Evolutionary conservation across 208 protist genomes (phyloP).

Genomic region (Acanthamoeba culbertsoni): DNA sequence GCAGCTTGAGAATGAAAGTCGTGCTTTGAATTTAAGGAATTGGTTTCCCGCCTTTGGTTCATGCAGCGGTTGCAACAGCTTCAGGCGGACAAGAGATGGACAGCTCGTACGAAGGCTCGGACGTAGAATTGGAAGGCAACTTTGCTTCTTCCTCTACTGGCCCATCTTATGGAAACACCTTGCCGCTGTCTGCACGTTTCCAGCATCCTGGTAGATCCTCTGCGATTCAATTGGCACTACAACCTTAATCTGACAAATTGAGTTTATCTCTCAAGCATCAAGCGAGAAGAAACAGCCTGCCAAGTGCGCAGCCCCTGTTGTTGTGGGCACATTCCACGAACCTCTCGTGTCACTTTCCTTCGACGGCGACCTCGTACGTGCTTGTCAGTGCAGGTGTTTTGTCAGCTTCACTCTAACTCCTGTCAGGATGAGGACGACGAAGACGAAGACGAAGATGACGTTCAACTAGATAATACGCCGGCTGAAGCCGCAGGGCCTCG

Average conservation of each 20-base stretch:
- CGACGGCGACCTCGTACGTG: not conserved
- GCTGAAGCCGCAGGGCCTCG: not conserved
- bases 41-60: too few species aligned
- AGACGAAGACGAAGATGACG: not conserved
- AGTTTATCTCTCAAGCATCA: too few species aligned
- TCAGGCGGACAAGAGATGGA: not conserved
- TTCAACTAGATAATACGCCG: not conserved
- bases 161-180: not conserved
- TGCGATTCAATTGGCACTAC: too few species aligned
- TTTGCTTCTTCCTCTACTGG: not conserved
- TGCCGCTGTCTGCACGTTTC: not conserved
- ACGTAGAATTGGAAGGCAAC: not conserved
- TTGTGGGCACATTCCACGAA: not conserved
- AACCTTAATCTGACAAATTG: too few species aligned
- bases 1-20: too few species aligned
- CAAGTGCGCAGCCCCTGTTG: not conserved
- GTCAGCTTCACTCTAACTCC: not conserved
- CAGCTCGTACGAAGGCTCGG: conserved; percentile 3
- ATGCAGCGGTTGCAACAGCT: too few species aligned
- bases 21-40: too few species aligned
- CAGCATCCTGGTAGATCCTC: too few species aligned
- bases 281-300: too few species aligned
- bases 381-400: not conserved
- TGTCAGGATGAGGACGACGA: not conserved
- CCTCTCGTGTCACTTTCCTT: not conserved